Evolutionary conservation across 257 asterid species (phyloP), one percentile per base, ranked within the genome.

Genomic region (Scutellaria galericulata): DNA sequence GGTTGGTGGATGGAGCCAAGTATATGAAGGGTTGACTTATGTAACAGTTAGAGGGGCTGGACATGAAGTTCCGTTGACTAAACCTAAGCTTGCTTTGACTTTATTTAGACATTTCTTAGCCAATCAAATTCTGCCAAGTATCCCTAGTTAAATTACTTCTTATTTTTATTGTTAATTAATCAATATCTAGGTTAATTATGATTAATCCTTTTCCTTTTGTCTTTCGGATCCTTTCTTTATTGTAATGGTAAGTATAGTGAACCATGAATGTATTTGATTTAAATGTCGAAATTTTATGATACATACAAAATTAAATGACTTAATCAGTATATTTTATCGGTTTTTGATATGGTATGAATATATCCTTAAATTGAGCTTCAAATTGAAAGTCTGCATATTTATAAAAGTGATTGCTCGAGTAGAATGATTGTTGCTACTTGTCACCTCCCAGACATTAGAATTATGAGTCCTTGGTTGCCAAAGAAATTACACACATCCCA

Each of bases 401-500:
- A n/a, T n/a, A n/a, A n/a, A n/a, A n/a, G n/a, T n/a, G n/a, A n/a
- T n/a, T n/a, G n/a, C n/a, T n/a, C n/a, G n/a, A n/a, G n/a, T n/a
- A n/a, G n/a, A n/a, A n/a, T n/a, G n/a, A n/a, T n/a, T n/a, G n/a
- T n/a, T n/a, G n/a, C n/a, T n/a, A n/a, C n/a, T n/a, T n/a, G n/a
- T n/a, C n/a, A n/a, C n/a, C n/a, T n/a, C n/a, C n/a, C n/a, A n/a
- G n/a, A 88, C 95, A 90, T 85, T 0, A 90, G 85, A 70, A 87
- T 87, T 66, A 84, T 71, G 9, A 88, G 78, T 45, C 90, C 91
- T 63, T 85, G 96, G 75, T 80, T 89, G 40, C 91, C 93, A 13
- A 90, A 93, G 85, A 92, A 90, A 35, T 90, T 66, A 51, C 93
- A 95, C 8, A 87, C 87, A 55, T 90, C 98, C 97, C 98, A 90